Percentiles rank a stretch among this genome's conserved stretches.
Conservation (phyloP, 2,329 filamentous ascomycete species). For the Colletotrichum shisoi region DNA sequence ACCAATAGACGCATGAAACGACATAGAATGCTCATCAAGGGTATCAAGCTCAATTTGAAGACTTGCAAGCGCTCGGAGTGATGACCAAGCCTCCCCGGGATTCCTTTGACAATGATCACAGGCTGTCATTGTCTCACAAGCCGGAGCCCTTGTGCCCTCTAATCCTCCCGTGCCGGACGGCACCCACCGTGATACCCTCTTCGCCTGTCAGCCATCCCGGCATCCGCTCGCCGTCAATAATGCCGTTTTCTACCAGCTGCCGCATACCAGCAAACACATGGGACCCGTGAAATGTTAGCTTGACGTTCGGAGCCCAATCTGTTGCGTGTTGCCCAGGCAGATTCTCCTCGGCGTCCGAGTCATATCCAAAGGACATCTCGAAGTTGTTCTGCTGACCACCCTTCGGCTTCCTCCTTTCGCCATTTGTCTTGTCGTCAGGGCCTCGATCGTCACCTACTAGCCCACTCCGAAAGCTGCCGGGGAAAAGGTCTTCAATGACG, state of each 20-base stretch:
- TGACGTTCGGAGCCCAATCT: constrained; percentile 66
- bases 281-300: constrained; percentile 74
- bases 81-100: neutral
- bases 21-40: constrained; percentile 15
- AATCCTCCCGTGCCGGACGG: constrained; percentile 72
- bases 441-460: constrained; percentile 47
- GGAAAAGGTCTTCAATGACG: constrained; percentile 66
- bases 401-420: constrained; percentile 21
- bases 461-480: constrained; percentile 44
- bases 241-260: constrained; percentile 77
- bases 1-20: constrained; percentile 51
- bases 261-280: constrained; percentile 85
- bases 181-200: constrained; percentile 77
- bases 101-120: neutral
- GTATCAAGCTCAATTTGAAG: constrained; percentile 24
- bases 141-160: constrained; percentile 65
- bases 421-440: constrained; percentile 40
- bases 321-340: constrained; percentile 45
- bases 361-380: constrained; percentile 27
- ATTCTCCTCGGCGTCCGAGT: constrained; percentile 43
- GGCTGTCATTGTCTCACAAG: constrained; percentile 48
- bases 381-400: neutral
- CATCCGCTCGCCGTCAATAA: constrained; percentile 79
- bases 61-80: neutral
- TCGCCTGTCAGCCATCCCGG: constrained; percentile 93